Evolutionary conservation across 73 alveolate species (phyloP).

Genomic region (Paramecium sonneborni): DNA sequence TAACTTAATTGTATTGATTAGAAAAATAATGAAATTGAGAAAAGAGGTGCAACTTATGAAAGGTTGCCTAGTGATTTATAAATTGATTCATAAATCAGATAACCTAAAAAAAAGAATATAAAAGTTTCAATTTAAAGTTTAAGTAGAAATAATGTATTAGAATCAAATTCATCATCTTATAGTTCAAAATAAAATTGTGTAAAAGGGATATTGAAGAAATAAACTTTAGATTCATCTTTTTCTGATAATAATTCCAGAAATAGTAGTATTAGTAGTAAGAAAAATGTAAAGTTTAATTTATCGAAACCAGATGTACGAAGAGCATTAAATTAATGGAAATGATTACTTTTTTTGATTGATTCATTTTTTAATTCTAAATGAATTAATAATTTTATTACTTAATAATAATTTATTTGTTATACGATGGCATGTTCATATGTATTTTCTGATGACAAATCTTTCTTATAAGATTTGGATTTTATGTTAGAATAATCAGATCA

Average conservation of each 20-base stretch:
- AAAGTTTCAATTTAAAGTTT: not conserved
- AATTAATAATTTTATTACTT: not conserved
- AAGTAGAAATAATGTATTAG: not conserved
- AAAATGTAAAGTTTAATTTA: not conserved
- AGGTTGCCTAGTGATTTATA: not conserved
- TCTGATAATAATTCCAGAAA: conserved; percentile 9
- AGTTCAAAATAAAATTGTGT: conserved; percentile 6
- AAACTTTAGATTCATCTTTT: not conserved
- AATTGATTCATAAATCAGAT: not conserved
- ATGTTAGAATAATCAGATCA: conserved; percentile 19
- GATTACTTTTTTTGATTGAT: not conserved
- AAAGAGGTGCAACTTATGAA: conserved; percentile 2
- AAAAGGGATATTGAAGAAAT: not conserved
- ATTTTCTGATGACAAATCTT: not conserved
- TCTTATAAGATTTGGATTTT: conserved; percentile 8
- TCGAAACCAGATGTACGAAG: not conserved
- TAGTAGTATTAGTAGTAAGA: not conserved
- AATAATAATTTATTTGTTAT: not conserved
- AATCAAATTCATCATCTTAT: not conserved
- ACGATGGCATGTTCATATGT: conserved; percentile 24
- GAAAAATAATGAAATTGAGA: not conserved
- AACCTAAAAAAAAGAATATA: not conserved
- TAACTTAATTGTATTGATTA: not conserved
- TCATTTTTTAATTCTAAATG: not conserved
- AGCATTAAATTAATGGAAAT: not conserved